A percentile compares a stretch with the other conserved stretches of the same genome.
These are phyloP conservation scores for Pseudogymnoascus sp. DNA, from an alignment of 2,329 filamentous ascomycete genomes.

Conservation along the genomic window DNA sequence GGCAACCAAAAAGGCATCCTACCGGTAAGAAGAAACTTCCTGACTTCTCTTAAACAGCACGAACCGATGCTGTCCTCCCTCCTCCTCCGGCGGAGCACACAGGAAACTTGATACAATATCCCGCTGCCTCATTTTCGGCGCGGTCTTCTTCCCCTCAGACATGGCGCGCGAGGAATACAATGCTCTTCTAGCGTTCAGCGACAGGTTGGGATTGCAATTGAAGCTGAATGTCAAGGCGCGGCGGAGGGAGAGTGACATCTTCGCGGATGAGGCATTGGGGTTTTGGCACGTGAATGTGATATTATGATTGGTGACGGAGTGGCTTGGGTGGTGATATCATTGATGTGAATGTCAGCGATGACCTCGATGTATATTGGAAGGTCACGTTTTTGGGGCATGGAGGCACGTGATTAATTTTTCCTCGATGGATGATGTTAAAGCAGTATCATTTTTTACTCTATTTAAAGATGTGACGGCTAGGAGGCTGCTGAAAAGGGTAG, in stretches of 20 bases:
- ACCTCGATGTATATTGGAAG: neutral
- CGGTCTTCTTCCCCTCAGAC: neutral
- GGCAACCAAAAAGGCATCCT: slow-evolving; percentile 21
- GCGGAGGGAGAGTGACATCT: neutral
- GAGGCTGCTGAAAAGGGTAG: too few species aligned
- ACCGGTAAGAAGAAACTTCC: slow-evolving; percentile 55
- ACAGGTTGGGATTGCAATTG: neutral
- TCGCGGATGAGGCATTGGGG: neutral
- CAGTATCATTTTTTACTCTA: too few species aligned
- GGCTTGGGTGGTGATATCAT: neutral
- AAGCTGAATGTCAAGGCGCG: neutral
- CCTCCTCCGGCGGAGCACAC: slow-evolving; percentile 26
- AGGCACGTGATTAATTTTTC: too few species aligned
- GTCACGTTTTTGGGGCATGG: neutral
- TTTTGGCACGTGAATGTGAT: neutral
- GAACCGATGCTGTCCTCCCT: slow-evolving; percentile 35
- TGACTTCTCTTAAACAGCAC: slow-evolving; percentile 56
- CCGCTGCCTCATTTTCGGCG: slow-evolving; percentile 18
- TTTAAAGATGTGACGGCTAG: too few species aligned
- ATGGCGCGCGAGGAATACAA: neutral
- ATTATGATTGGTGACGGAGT: neutral
- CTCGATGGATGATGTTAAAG: too few species aligned
- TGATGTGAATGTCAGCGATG: neutral
- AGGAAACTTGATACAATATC: slow-evolving; percentile 39
- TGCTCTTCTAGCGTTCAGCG: neutral